A percentile compares a stretch with the other conserved stretches of the same genome.
These are phyloP conservation scores for Aschersonia sp. DNA, from an alignment of 2,329 filamentous ascomycete genomes.

Conservation along the genomic window DNA sequence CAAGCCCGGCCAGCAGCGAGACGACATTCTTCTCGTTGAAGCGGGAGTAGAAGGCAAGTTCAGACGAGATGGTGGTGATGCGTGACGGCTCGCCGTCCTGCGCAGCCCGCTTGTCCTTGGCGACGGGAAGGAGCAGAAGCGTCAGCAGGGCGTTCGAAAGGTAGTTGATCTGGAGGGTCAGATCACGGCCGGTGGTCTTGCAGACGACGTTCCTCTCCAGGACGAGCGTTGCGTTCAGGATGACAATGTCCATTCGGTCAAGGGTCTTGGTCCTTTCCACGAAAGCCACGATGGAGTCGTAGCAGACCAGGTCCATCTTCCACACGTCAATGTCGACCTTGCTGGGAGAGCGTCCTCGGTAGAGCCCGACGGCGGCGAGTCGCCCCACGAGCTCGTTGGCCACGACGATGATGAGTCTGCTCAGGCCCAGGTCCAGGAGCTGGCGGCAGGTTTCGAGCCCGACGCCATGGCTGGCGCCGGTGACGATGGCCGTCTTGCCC, in stretches of 20 bases:
- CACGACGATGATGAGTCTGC: conserved; percentile 19
- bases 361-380: background rate
- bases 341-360: background rate
- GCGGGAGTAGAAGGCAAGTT: conserved; percentile 7
- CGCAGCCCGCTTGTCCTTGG: conserved; percentile 17
- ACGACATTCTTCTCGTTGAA: conserved; percentile 7
- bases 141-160: conserved; percentile 32
- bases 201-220: background rate
- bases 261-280: conserved; percentile 15
- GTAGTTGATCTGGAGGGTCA: conserved; percentile 32
- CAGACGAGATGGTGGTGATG: conserved; percentile 11
- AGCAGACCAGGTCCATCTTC: conserved; percentile 22
- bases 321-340: conserved; percentile 12
- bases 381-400: conserved; percentile 15
- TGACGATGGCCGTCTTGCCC: conserved; percentile 14
- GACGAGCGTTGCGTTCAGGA: conserved; percentile 19
- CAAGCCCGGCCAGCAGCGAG: conserved; percentile 8
- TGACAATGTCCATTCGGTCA: conserved; percentile 20
- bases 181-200: conserved; percentile 22
- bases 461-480: conserved; percentile 20
- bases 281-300: conserved; percentile 24
- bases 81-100: conserved; percentile 4
- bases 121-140: conserved; percentile 28
- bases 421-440: conserved; percentile 14
- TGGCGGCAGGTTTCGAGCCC: conserved; percentile 19